A percentile compares a stretch with the other conserved stretches of the same genome.
These are phyloP conservation scores for Blastobotrys proliferans DNA, from an alignment of 1,139 yeast species.

Conservation along the genomic window DNA sequence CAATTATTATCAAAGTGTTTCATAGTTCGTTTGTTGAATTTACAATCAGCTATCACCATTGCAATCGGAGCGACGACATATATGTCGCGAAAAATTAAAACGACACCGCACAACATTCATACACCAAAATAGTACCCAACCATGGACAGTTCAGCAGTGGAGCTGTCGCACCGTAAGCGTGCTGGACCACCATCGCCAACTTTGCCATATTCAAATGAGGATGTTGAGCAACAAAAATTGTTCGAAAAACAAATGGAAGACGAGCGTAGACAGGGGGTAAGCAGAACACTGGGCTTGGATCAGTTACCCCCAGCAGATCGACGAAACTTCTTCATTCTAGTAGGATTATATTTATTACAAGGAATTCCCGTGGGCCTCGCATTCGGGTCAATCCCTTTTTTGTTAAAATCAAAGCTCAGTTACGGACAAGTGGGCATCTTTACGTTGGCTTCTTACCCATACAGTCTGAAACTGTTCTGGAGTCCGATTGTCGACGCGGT, in stretches of 20 bases:
- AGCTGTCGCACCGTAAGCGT: constrained; percentile 22
- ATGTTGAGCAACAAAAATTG: constrained; percentile 11
- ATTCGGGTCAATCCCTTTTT: constrained; percentile 92
- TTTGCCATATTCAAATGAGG: constrained; percentile 15
- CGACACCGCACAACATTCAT: too few relatives aligned
- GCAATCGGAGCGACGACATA: too few relatives aligned
- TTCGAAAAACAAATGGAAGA: neutral
- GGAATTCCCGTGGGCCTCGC: constrained; percentile 97
- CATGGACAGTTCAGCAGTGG: constrained; percentile 14
- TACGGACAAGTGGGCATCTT: constrained; percentile 90
- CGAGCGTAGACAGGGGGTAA: neutral
- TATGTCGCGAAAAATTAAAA: too few relatives aligned
- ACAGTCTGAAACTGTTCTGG: constrained; percentile 88
- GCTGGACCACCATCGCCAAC: constrained; percentile 17
- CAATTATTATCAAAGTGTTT: constrained; percentile 71
- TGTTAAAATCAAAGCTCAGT: constrained; percentile 74
- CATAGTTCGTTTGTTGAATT: constrained; percentile 67
- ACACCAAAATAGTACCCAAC: too few relatives aligned
- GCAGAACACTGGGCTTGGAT: constrained; percentile 14
- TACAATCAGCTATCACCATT: too few relatives aligned
- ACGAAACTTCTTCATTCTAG: constrained; percentile 68
- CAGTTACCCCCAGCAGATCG: constrained; percentile 32
- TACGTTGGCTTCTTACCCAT: constrained; percentile 90
- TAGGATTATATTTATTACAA: constrained; percentile 73
- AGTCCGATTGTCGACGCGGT: constrained; percentile 93